Evolutionary conservation across 331 rosid genomes (phyloP), one percentile per base, ranked within the genome.

Genomic region (Quercus lobata): DNA sequence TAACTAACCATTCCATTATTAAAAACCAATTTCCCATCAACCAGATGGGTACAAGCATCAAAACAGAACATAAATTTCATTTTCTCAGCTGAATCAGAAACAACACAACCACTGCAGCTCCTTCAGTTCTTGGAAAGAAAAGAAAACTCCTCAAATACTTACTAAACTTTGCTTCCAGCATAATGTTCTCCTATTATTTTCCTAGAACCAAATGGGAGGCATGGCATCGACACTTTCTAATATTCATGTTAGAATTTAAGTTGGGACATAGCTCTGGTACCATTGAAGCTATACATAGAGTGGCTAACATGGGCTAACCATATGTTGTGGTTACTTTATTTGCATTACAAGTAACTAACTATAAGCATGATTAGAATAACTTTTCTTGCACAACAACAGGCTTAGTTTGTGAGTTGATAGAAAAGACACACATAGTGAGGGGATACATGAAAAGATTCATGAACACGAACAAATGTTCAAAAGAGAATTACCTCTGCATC

Each of bases 401-500:
- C 46, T 41, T 41, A 41, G 46, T 41, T 41, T 41, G 46, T 2
- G 46, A 41, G 46, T 41, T 8, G 3, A 41, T 37, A 37, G 46
- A 37, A 37, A 37, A 37, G 46, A 37, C 46, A 37, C 46, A 37
- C 46, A 8, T 12, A 8, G 12, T 2, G 12, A 41, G 3, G 12
- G 46, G 46, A 41, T 41, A 41, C 46, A 41, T 2, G 12, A 41
- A 41, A 41, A 15, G 41, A 62, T 62, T 62, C 41, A 29, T 7
- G 41, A 65, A 17, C 44, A 65, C 3, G 29, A 70, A 74, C 25
- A 29, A 35, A 17, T 19, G 25, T 72, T 79, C 78, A 10, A 76
- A 57, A 69, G 70, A 73, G 56, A 85, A 86, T 87, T 84, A 94
- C 98, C 98, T 94, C 94, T 77, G 98, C 98, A 80, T 94, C 96